Conservation (phyloP, 2,329 filamentous ascomycete species). For the Apiospora hydei region DNA sequence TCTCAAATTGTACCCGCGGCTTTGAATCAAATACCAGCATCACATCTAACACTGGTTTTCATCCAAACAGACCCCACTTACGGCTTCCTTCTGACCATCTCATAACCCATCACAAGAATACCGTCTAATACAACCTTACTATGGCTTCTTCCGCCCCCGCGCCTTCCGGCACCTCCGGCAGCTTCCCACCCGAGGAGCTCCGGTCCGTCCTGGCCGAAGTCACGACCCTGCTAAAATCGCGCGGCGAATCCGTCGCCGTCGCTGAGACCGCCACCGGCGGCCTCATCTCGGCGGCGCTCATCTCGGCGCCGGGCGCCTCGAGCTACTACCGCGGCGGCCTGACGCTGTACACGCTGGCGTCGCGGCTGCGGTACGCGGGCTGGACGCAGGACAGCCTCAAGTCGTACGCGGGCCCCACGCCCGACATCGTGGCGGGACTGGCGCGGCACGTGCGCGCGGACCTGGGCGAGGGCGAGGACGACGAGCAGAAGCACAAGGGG, state of each 20-base stretch:
- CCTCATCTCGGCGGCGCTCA: constrained; percentile 64
- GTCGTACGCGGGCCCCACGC: constrained; percentile 65
- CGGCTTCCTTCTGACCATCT: background rate
- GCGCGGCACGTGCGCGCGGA: constrained; percentile 63
- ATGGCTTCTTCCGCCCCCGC: constrained; percentile 1
- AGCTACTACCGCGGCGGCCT: constrained; percentile 67
- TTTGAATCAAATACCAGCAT: background rate
- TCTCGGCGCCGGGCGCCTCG: constrained; percentile 65
- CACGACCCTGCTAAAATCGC: constrained; percentile 58
- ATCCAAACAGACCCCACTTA: background rate
- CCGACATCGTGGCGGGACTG: constrained; percentile 61
- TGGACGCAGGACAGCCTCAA: constrained; percentile 63
- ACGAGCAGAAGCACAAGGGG: background rate
- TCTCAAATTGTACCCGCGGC: background rate
- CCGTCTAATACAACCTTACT: background rate
- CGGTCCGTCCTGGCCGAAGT: constrained; percentile 56
- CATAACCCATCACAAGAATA: background rate
- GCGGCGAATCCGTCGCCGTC: constrained; percentile 64
- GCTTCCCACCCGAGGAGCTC: constrained; percentile 45
- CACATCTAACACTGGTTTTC: background rate
- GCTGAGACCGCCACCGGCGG: constrained; percentile 71
- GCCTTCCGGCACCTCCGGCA: background rate
- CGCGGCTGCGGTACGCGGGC: constrained; percentile 63
- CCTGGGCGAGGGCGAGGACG: constrained; percentile 42
- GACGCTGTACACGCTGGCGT: constrained; percentile 67